Evolutionary conservation across 83 land plant species (phyloP), one percentile per base, ranked within the genome.

Genomic region (Diphasiastrum complanatum): DNA sequence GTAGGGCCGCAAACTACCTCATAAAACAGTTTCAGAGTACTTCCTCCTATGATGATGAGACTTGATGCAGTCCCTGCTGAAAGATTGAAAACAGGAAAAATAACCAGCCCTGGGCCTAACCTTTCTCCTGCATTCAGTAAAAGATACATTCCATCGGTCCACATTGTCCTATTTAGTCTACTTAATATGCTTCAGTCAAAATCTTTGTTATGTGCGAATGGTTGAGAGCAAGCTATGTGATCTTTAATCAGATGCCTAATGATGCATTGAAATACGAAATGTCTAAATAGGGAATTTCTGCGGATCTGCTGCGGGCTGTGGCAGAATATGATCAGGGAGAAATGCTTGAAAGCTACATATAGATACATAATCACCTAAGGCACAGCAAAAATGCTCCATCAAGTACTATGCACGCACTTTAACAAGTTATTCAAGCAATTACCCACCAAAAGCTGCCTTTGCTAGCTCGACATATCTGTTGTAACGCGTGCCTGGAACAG

Each of bases 391-490:
- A n/a, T n/a, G n/a, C n/a, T n/a, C n/a, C n/a, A n/a, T n/a, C n/a
- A n/a, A n/a, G n/a, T n/a, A n/a, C n/a, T n/a, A n/a, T n/a, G n/a
- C n/a, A n/a, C n/a, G n/a, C n/a, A n/a, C n/a, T n/a, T n/a, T n/a
- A n/a, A n/a, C n/a, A n/a, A n/a, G n/a, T n/a, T n/a, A n/a, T n/a
- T n/a, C n/a, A n/a, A n/a, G n/a, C n/a, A n/a, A n/a, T n/a, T n/a
- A n/a, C n/a, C n/a, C n/a, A 89, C 96, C 97, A 54, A 91, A 91
- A 5, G 97, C 90, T 8, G 86, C 95, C 64, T 84, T 78, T 4
- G 95, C 86, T 32, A 91, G 89, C 64, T 87, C 85, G 37, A 84
- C 79, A 40, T 91, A 91, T 74, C 89, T 48, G 41, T 79, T 88
- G 73, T 82, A 84, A 16, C 95, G 68, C 64, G 74, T 82, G 27